Percentiles rank a stretch among this genome's conserved stretches.
phyloP scores from a whole-genome alignment of 768 basidiomycete genomes.

The Lactarius sp. region DNA sequence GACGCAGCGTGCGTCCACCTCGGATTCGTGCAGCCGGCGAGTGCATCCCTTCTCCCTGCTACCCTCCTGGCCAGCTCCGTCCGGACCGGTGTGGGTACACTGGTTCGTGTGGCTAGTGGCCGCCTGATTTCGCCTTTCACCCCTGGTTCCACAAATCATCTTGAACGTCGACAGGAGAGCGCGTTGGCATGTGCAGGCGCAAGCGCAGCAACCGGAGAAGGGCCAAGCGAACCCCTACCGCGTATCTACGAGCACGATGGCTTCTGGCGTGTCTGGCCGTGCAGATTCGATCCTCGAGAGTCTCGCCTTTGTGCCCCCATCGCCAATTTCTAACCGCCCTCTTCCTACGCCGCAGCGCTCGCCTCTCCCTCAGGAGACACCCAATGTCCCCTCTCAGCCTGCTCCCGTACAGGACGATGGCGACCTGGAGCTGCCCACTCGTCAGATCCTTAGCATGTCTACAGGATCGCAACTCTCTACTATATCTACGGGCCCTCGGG shows the following conservation, averaged over 20 bases:
- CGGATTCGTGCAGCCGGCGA: constrained; percentile 38
- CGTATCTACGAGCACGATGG: constrained; percentile 38
- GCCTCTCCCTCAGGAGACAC: constrained; percentile 54
- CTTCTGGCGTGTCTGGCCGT: constrained; percentile 62
- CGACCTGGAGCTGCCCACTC: constrained; percentile 43
- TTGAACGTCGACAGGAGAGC: constrained; percentile 65
- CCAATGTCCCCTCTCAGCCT: not conserved
- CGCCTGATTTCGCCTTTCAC: constrained; percentile 48
- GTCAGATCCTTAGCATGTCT: constrained; percentile 64
- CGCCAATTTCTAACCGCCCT: constrained; percentile 80
- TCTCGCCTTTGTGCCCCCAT: constrained; percentile 87
- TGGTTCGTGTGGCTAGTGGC: constrained; percentile 61
- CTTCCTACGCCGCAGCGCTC: constrained; percentile 71
- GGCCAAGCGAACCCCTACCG: constrained; percentile 40
- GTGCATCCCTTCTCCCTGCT: constrained; percentile 27
- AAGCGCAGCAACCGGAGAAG: constrained; percentile 40
- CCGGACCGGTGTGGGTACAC: constrained; percentile 37
- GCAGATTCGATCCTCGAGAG: constrained; percentile 83
- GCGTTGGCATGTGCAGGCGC: constrained; percentile 45
- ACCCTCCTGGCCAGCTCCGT: constrained; percentile 21
- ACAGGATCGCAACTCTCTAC: constrained; percentile 74
- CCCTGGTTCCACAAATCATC: constrained; percentile 29
- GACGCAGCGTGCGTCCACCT: constrained; percentile 70
- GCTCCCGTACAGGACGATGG: constrained; percentile 16
- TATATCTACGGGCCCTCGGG: constrained; percentile 69